A percentile compares a stretch with the other conserved stretches of the same genome.
phyloP scores from a whole-genome alignment of 1,139 yeast species.

The Geotrichum histeridarum region DNA sequence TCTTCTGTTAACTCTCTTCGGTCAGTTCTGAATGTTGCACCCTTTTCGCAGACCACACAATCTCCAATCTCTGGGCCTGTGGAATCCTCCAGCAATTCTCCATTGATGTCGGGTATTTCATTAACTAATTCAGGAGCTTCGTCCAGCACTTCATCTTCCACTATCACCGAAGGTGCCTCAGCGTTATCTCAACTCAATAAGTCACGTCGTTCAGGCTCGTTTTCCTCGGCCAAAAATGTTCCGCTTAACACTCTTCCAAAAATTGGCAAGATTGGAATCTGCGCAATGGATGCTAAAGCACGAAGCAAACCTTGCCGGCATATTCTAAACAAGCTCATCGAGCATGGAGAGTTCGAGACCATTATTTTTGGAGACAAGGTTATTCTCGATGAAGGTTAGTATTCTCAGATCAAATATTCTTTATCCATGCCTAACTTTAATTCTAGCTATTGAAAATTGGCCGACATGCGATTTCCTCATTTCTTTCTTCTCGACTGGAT shows the following conservation, averaged over 20 bases:
- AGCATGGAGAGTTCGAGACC: conserved; percentile 93
- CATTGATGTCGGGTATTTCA: not conserved
- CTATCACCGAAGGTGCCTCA: not conserved
- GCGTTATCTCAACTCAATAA: not conserved
- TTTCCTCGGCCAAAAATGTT: conserved; percentile 5
- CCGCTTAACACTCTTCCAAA: conserved; percentile 44
- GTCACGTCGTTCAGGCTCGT: conserved; percentile 12
- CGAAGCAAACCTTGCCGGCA: conserved; percentile 93
- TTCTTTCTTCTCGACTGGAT: conserved; percentile 87
- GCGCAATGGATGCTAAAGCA: conserved; percentile 98
- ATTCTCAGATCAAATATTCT: not conserved
- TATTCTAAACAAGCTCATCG: conserved; percentile 79
- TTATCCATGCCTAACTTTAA: not conserved
- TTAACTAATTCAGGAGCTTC: not conserved
- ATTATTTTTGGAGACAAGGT: conserved; percentile 97
- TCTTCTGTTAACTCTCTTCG: conserved; percentile 4
- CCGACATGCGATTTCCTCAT: conserved; percentile 96
- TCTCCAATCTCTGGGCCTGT: conserved; percentile 5
- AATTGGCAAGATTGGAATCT: conserved; percentile 92
- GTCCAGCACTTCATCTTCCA: not conserved
- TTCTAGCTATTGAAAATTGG: conserved; percentile 74
- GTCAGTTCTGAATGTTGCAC: not conserved
- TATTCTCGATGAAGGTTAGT: conserved; percentile 67
- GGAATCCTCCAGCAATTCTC: conserved; percentile 4
- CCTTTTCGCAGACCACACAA: not conserved